Evolutionary conservation across 768 basidiomycete species (phyloP).

Genomic region (Leccinum aurantiacum): DNA sequence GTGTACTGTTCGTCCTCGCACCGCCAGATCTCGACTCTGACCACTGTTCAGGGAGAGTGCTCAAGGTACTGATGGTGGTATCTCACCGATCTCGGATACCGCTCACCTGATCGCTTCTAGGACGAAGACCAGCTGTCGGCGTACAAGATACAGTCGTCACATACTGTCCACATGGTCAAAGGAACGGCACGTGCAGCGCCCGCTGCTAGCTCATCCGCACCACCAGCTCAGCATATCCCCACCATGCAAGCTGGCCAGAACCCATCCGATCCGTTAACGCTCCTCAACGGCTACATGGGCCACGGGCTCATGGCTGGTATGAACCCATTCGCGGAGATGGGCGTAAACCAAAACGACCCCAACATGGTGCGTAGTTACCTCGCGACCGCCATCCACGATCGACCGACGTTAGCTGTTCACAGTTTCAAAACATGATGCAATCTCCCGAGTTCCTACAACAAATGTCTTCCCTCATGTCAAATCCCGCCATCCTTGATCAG

Average conservation of each 20-base stretch:
- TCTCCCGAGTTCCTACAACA: constrained; percentile 83
- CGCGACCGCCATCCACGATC: neutral
- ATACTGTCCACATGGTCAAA: constrained; percentile 95
- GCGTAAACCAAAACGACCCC: constrained; percentile 88
- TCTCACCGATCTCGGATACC: neutral
- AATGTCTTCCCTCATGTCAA: constrained; percentile 84
- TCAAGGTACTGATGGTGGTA: constrained; percentile 52
- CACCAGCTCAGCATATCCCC: constrained; percentile 53
- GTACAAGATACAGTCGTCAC: constrained; percentile 88
- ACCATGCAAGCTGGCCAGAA: constrained; percentile 92
- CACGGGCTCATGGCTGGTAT: constrained; percentile 81
- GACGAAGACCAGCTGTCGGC: constrained; percentile 79
- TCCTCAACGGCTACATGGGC: constrained; percentile 73
- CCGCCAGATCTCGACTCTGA: neutral
- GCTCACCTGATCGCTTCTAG: constrained; percentile 37
- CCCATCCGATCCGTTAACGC: constrained; percentile 81
- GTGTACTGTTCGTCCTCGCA: constrained; percentile 21
- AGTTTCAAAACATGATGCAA: constrained; percentile 86
- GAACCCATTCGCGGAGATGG: constrained; percentile 92
- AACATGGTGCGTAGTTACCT: constrained; percentile 68
- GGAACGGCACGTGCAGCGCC: constrained; percentile 55
- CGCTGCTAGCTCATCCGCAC: constrained; percentile 40
- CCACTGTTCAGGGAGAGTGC: constrained; percentile 54
- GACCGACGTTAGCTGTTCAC: neutral
- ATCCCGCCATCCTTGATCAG: constrained; percentile 88